A percentile compares a stretch with the other conserved stretches of the same genome.
These are phyloP conservation scores for Rhododendron mucronatum DNA, from an alignment of 148 eudicot genomes.

Conservation along the genomic window DNA sequence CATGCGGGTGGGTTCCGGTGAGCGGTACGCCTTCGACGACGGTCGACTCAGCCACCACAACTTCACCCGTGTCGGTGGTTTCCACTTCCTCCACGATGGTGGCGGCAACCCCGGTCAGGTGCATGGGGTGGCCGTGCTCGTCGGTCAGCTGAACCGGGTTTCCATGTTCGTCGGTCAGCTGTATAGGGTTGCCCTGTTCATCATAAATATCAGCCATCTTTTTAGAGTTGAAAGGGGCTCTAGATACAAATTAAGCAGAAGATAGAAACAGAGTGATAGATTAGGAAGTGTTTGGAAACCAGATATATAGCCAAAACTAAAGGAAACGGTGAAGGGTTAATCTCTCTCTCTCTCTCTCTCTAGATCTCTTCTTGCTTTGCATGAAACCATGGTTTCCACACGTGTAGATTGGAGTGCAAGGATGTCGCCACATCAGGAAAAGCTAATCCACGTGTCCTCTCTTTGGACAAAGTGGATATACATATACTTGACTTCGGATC, in stretches of 20 bases:
- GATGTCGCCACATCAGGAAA: background rate
- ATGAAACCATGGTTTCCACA: background rate
- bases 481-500: background rate
- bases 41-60: background rate
- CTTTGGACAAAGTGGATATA: background rate
- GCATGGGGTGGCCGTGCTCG: slow-evolving; percentile 68
- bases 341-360: background rate
- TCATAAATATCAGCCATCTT: slow-evolving; percentile 67
- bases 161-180: slow-evolving; percentile 60
- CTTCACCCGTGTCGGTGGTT: background rate
- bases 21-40: background rate
- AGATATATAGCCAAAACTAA: background rate
- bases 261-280: background rate
- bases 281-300: background rate
- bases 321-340: background rate
- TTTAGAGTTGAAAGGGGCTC: background rate
- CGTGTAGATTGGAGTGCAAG: background rate
- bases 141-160: slow-evolving; percentile 67
- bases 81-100: slow-evolving; percentile 15
- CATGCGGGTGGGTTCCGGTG: background rate
- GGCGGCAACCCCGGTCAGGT: slow-evolving; percentile 57
- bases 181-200: slow-evolving; percentile 59
- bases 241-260: background rate
- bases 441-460: background rate
- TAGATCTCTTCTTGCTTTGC: background rate